A percentile compares a stretch with the other conserved stretches of the same genome.
phyloP scores from a whole-genome alignment of 106 monocot genomes.

The Ottelia alismoides region DNA sequence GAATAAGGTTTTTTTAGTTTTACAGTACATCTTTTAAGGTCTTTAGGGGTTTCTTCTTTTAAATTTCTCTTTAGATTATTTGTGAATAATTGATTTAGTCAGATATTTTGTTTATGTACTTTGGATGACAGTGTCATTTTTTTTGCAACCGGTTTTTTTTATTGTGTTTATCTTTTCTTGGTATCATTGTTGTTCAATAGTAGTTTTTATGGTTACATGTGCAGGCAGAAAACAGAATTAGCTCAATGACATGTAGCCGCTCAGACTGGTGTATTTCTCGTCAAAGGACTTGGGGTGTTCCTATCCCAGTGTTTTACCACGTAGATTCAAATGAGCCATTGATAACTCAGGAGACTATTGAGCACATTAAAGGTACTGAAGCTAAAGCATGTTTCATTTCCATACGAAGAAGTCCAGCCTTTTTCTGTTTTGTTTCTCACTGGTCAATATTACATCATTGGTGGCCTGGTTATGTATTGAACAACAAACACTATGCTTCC shows the following conservation, averaged over 20 bases:
- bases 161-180: neutral
- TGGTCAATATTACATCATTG: no score
- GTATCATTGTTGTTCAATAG: neutral
- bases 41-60: no score
- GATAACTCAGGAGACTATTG: conserved; percentile 79
- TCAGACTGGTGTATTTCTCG: conserved; percentile 99
- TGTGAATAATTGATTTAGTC: no score
- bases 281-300: conserved; percentile 98
- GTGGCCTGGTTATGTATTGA: no score
- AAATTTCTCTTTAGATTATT: no score
- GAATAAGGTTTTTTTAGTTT: no score
- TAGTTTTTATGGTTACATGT: conserved; percentile 3
- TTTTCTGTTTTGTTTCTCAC: no score
- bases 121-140: neutral
- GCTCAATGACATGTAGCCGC: conserved; percentile 83
- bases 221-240: conserved; percentile 84
- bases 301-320: conserved; percentile 96
- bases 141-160: no score
- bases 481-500: no score
- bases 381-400: neutral
- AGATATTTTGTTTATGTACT: neutral
- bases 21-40: no score
- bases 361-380: conserved; percentile 59
- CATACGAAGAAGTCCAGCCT: no score
- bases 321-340: conserved; percentile 73